Evolutionary conservation across 352 stramenopile genomes (phyloP), one percentile per base, ranked within the genome.

Genomic region (Proteromonas lacertae): DNA sequence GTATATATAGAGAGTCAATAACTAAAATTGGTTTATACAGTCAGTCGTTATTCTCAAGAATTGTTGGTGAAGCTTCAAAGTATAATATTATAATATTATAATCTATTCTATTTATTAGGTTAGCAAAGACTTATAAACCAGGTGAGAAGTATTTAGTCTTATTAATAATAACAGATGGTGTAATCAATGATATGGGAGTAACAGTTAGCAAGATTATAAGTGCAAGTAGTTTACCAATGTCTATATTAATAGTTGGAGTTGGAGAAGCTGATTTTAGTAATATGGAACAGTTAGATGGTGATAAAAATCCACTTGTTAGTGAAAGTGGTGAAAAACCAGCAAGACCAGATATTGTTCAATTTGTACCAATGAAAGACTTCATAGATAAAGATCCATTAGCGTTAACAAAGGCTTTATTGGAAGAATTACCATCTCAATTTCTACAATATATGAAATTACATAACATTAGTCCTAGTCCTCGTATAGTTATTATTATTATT

Each of bases 101-200:
- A n/a, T n/a, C n/a, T n/a, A n/a, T n/a, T n/a, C n/a, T n/a, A n/a
- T n/a, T n/a, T n/a, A n/a, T n/a, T n/a, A n/a, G n/a, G n/a, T n/a
- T n/a, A n/a, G n/a, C n/a, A n/a, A n/a, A n/a, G n/a, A n/a, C 5
- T 69, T 71, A 45, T 81, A 79, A 43, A 61, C 66, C 39, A 62
- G 79, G n/a, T 45, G 77, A 21, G 50, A 79, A 17, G 70, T 81
- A 42, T 52, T 81, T 29, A 81, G 66, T 0, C 56, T 79, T 45
- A 66, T 64, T 25, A 62, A 54, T 17, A 78, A 78, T 29, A 73
- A 75, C 53, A 66, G 79, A n/a, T n/a, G n/a, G n/a, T n/a, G n/a
- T n/a, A n/a, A n/a, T n/a, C n/a, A n/a, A n/a, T n/a, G n/a, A n/a
- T 41, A 75, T 79, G 62, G 50, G 65, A 24, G 17, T 8, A 1